Evolutionary conservation across 331 rosid genomes (phyloP).

Genomic region (Dryas integrifolia): DNA sequence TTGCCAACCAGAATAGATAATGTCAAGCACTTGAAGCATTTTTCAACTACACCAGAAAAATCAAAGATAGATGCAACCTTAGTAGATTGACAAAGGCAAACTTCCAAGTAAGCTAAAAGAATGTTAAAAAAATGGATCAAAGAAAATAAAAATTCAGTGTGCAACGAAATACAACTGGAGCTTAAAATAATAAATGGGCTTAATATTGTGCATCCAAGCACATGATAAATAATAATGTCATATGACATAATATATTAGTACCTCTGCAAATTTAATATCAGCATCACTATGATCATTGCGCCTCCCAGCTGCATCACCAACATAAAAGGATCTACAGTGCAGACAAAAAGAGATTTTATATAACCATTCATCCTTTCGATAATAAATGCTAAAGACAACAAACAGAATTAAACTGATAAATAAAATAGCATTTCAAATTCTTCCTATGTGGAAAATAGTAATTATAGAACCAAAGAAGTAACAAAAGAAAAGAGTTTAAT

Average conservation of each 20-base stretch:
- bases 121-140: background rate
- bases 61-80: background rate
- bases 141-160: background rate
- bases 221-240: no score
- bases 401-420: slow-evolving; percentile 18
- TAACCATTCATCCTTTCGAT: background rate
- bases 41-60: background rate
- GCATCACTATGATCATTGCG: slow-evolving; percentile 80
- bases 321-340: slow-evolving; percentile 73
- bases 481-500: slow-evolving; percentile 30
- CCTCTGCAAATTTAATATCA: slow-evolving; percentile 88
- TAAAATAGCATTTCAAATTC: slow-evolving; percentile 1
- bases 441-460: background rate
- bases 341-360: slow-evolving; percentile 18
- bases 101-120: background rate
- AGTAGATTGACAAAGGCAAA: background rate
- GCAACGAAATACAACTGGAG: background rate
- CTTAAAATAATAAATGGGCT: background rate
- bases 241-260: background rate
- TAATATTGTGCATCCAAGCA: background rate
- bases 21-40: slow-evolving; percentile 1
- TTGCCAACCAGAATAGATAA: background rate
- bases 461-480: slow-evolving; percentile 3
- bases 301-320: slow-evolving; percentile 98
- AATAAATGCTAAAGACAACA: background rate